Conservation (phyloP, 139 green algal species). For the Ettlia oleoabundans region DNA sequence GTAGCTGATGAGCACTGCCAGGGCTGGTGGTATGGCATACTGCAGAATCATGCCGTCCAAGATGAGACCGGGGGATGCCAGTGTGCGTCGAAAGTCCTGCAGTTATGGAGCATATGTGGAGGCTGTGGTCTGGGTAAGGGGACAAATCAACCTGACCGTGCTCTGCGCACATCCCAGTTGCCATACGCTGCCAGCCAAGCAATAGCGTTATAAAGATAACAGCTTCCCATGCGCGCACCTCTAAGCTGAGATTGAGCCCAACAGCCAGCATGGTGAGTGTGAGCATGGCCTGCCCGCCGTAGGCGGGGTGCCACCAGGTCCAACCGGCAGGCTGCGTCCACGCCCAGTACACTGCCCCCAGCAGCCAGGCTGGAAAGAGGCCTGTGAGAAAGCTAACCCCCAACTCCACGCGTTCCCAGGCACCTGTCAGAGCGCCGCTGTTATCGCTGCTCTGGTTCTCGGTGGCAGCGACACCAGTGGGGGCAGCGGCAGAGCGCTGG, state of each 20-base stretch:
- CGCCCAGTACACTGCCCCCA: conserved; percentile 48
- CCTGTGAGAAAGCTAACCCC: conserved; percentile 39
- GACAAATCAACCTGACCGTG: no score
- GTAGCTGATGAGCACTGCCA: conserved; percentile 65
- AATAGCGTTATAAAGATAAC: not conserved
- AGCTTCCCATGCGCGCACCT: conserved; percentile 25
- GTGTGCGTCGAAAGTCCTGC: conserved; percentile 52
- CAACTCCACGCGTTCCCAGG: not conserved
- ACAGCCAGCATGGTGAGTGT: conserved; percentile 76
- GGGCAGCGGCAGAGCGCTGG: not conserved
- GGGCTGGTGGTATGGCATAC: conserved; percentile 81
- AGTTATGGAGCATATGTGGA: not conserved
- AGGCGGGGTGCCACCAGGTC: conserved; percentile 58
- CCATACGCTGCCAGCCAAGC: not conserved
- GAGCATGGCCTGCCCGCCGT: conserved; percentile 51
- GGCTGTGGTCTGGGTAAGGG: not conserved
- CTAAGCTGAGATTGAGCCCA: conserved; percentile 70
- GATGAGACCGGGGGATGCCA: conserved; percentile 56
- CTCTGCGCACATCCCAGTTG: not conserved
- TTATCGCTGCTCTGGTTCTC: not conserved
- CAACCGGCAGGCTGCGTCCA: conserved; percentile 58
- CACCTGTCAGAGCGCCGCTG: not conserved
- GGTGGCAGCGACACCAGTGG: not conserved
- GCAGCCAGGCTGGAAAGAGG: conserved; percentile 71
- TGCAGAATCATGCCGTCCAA: conserved; percentile 50